Evolutionary conservation across 192 early-diverging fungal species (phyloP).

Genomic region (Mortierella hygrophila): DNA sequence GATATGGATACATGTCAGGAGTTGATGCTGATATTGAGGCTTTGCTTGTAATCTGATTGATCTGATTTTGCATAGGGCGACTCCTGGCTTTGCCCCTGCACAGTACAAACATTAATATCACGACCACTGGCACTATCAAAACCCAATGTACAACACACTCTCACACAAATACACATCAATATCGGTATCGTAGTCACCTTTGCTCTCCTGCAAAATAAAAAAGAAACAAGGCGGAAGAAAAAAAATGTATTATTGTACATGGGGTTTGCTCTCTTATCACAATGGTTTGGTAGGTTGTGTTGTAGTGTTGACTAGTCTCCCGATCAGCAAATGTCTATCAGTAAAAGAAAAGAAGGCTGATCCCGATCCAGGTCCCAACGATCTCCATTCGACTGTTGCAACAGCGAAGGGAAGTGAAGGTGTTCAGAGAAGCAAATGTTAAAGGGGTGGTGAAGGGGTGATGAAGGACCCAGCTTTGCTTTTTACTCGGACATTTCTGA

Average conservation of each 20-base stretch:
- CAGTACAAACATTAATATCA: conserved; percentile 13
- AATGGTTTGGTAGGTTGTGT: too few relatives aligned
- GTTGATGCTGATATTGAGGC: too few relatives aligned
- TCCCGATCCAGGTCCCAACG: background rate
- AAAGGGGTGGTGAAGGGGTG: background rate
- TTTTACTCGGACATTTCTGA: conserved; percentile 51
- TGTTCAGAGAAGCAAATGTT: background rate
- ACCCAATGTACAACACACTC: background rate
- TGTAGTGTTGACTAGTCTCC: too few relatives aligned
- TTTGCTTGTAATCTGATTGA: too few relatives aligned
- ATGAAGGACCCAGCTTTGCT: background rate
- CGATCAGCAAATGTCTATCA: too few relatives aligned
- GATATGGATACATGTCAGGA: too few relatives aligned
- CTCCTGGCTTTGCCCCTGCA: conserved; percentile 47
- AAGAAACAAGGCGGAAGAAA: background rate
- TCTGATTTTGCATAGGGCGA: conserved; percentile 7
- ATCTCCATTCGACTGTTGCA: background rate
- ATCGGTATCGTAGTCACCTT: background rate
- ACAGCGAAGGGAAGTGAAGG: background rate
- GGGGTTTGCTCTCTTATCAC: background rate
- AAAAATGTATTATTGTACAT: conserved; percentile 11
- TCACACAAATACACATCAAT: background rate
- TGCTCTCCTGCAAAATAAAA: background rate
- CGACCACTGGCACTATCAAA: background rate
- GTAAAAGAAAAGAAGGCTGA: too few relatives aligned